Conservation (phyloP, 352 stramenopile species). For the Blastocystis sp. region DNA sequence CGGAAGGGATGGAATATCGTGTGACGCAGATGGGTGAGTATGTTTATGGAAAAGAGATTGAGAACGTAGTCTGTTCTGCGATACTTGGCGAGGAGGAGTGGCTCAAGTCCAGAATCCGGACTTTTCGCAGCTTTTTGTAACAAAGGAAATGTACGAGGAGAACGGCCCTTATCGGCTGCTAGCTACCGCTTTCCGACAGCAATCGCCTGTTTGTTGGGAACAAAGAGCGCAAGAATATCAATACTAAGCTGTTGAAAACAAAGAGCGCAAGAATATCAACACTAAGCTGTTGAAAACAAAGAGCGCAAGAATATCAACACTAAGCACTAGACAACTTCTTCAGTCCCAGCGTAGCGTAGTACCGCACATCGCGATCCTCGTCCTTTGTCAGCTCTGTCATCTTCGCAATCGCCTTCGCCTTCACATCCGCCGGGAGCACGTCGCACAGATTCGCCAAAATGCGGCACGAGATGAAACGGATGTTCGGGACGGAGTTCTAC, state of each 20-base stretch:
- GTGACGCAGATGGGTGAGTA: conserved; percentile 19
- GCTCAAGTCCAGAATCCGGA: not conserved
- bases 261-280: not conserved
- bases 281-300: conserved; percentile 27
- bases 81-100: conserved; percentile 45
- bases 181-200: not conserved
- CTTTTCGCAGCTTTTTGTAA: conserved; percentile 5
- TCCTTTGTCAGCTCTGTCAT: conserved; percentile 58
- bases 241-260: conserved; percentile 51
- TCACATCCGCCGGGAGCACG: conserved; percentile 48
- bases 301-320: not conserved
- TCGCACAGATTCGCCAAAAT: conserved; percentile 31
- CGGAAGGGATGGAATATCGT: conserved; percentile 7
- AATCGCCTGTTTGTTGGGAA: conserved; percentile 52
- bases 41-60: no score
- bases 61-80: conserved; percentile 34
- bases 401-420: conserved; percentile 2
- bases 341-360: conserved; percentile 30
- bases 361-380: conserved; percentile 54
- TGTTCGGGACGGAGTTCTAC: conserved; percentile 44
- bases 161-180: conserved; percentile 24
- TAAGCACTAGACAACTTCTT: not conserved
- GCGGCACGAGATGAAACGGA: conserved; percentile 64
- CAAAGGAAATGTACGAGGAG: conserved; percentile 52
- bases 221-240: conserved; percentile 23